These are phyloP conservation scores for Gigaspora rosea DNA, from an alignment of 192 early-diverging fungal species.

Conservation along the genomic window DNA sequence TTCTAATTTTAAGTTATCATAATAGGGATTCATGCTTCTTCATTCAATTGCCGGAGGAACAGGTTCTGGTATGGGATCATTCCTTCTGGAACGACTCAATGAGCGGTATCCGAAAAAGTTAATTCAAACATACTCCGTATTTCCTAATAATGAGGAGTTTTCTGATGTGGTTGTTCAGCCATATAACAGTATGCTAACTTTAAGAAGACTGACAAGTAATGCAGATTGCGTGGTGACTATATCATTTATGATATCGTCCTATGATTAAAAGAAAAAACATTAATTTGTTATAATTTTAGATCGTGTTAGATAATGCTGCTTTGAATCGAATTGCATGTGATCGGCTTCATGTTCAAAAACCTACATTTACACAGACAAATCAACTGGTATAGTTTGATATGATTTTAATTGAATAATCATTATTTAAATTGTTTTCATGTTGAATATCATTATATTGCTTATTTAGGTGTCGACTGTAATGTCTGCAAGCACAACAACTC, in stretches of 20 bases:
- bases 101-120: conserved; percentile 97
- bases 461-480: conserved; percentile 94
- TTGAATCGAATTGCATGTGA: conserved; percentile 91
- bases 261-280: neutral
- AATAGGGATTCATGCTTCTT: conserved; percentile 88
- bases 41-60: conserved; percentile 99
- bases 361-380: conserved; percentile 69
- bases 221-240: conserved; percentile 86
- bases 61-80: conserved; percentile 95
- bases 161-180: conserved; percentile 98
- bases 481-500: conserved; percentile 92
- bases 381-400: neutral
- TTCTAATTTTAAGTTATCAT: neutral
- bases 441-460: neutral
- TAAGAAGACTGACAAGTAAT: conserved; percentile 88
- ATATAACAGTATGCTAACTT: conserved; percentile 92
- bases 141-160: conserved; percentile 91
- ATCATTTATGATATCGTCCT: neutral
- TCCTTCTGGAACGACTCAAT: conserved; percentile 86
- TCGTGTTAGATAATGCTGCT: conserved; percentile 96
- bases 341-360: conserved; percentile 88
- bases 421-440: neutral
- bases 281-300: conserved; percentile 38
- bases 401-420: neutral
- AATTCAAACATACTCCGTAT: conserved; percentile 97